Evolutionary conservation across 371 early-diverging fungal species (phyloP).

Genomic region (Actinomortierella ambigua): DNA sequence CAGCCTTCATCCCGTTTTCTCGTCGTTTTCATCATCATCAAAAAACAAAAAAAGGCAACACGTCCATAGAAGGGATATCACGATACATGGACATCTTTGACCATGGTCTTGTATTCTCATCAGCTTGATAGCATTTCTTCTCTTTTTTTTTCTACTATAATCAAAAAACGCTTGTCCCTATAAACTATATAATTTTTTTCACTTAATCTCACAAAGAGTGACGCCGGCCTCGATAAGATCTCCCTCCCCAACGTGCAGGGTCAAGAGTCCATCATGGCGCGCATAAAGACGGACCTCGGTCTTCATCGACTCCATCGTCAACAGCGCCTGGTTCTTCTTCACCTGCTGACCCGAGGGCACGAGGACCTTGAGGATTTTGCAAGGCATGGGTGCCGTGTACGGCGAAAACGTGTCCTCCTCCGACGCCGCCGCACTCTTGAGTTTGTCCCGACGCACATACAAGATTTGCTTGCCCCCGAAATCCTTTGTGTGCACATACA

Average conservation of each 20-base stretch:
- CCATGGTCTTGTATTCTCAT: too few relatives aligned
- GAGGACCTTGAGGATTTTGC: slow-evolving; percentile 66
- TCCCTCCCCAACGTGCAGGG: slow-evolving; percentile 65
- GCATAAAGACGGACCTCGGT: slow-evolving; percentile 71
- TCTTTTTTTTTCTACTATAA: too few relatives aligned
- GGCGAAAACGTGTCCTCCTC: slow-evolving; percentile 60
- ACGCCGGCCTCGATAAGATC: slow-evolving; percentile 72
- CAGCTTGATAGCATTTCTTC: too few relatives aligned
- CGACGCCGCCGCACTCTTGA: slow-evolving; percentile 50
- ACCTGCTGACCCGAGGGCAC: slow-evolving; percentile 60
- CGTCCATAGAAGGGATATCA: too few relatives aligned
- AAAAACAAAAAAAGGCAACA: too few relatives aligned
- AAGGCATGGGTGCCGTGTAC: slow-evolving; percentile 80
- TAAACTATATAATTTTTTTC: too few relatives aligned
- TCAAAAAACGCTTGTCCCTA: too few relatives aligned
- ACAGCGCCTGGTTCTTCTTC: slow-evolving; percentile 63
- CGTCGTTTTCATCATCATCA: too few relatives aligned
- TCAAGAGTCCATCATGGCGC: slow-evolving; percentile 66
- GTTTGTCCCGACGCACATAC: slow-evolving; percentile 53
- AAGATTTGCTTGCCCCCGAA: slow-evolving; percentile 57
- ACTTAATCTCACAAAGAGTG: slow-evolving; percentile 63
- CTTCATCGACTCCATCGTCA: slow-evolving; percentile 82
- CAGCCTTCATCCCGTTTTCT: too few relatives aligned
- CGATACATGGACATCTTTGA: too few relatives aligned
- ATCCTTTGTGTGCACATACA: slow-evolving; percentile 62